A percentile compares a stretch with the other conserved stretches of the same genome.
phyloP scores from a whole-genome alignment of 306 rosid genomes.

The Rubus parviflorus region DNA sequence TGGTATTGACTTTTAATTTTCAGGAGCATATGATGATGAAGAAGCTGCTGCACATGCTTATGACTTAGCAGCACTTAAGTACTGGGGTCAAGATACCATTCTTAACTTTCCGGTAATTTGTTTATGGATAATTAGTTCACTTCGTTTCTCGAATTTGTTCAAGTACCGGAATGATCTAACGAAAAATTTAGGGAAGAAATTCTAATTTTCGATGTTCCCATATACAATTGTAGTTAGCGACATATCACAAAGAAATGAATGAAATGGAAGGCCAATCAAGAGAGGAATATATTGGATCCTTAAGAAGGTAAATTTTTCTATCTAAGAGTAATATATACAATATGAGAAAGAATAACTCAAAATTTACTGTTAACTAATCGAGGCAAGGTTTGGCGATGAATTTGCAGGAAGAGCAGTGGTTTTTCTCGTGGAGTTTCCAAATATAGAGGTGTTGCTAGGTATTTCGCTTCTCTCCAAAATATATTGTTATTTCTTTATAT shows the following conservation, averaged over 20 bases:
- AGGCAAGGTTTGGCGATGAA: not conserved
- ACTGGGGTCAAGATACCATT: conserved; percentile 43
- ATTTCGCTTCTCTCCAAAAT: not conserved
- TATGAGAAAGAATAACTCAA: not conserved
- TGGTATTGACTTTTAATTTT: not conserved
- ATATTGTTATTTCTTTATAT: too few species aligned
- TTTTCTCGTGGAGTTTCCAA: conserved; percentile 90
- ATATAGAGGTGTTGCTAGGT: conserved; percentile 92
- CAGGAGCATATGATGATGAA: conserved; percentile 40
- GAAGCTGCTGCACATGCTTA: conserved; percentile 41
- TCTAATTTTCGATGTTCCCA: not conserved
- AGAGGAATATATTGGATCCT: conserved; percentile 47
- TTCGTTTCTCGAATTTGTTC: too few species aligned
- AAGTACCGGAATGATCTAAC: not conserved
- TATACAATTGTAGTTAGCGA: conserved; percentile 17
- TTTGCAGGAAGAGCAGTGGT: conserved; percentile 83
- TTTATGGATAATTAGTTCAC: not conserved
- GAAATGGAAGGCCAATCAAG: conserved; percentile 49
- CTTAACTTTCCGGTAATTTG: conserved; percentile 41
- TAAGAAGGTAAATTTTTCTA: conserved; percentile 30
- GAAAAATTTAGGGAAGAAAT: not conserved
- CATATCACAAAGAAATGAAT: conserved; percentile 38
- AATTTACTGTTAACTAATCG: not conserved
- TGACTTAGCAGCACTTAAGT: conserved; percentile 41
- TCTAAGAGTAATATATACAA: not conserved